These are phyloP conservation scores for Leucogyrophana mollusca DNA, from an alignment of 768 basidiomycete genomes.

Conservation along the genomic window DNA sequence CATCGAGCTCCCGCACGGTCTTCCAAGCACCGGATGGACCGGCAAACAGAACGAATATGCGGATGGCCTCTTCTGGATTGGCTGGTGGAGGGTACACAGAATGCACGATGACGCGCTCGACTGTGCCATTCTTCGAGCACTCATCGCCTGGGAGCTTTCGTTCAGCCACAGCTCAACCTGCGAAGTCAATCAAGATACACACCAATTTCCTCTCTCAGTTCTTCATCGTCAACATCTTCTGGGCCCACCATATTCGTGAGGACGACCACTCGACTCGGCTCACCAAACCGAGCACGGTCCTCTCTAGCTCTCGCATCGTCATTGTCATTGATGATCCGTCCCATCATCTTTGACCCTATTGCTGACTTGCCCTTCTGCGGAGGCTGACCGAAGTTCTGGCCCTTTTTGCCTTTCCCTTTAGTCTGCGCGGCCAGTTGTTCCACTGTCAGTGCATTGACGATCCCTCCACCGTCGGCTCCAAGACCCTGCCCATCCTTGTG, in stretches of 20 bases:
- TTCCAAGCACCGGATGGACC: constrained; percentile 96
- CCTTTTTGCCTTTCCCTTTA: constrained; percentile 38
- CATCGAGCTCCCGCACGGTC: constrained; percentile 90
- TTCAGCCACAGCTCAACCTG: not conserved
- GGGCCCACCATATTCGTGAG: constrained; percentile 86
- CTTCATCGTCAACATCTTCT: constrained; percentile 84
- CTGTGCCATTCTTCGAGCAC: constrained; percentile 87
- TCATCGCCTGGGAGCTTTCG: constrained; percentile 63
- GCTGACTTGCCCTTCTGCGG: constrained; percentile 38
- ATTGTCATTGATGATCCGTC: constrained; percentile 88
- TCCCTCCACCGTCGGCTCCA: constrained; percentile 80
- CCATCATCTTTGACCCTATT: constrained; percentile 63
- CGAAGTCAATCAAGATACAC: constrained; percentile 18
- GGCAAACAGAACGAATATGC: constrained; percentile 88
- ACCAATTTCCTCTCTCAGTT: constrained; percentile 88
- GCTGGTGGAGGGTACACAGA: constrained; percentile 63
- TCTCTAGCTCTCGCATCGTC: constrained; percentile 78
- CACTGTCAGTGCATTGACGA: constrained; percentile 85
- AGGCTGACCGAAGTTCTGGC: constrained; percentile 30
- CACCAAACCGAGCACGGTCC: constrained; percentile 81
- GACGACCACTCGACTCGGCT: constrained; percentile 86
- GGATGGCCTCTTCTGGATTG: constrained; percentile 77
- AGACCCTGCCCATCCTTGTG: constrained; percentile 93
- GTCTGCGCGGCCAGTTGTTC: constrained; percentile 53
- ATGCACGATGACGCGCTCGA: constrained; percentile 88